Conservation (phyloP, 2,329 filamentous ascomycete species). For the Penicillium sp. region DNA sequence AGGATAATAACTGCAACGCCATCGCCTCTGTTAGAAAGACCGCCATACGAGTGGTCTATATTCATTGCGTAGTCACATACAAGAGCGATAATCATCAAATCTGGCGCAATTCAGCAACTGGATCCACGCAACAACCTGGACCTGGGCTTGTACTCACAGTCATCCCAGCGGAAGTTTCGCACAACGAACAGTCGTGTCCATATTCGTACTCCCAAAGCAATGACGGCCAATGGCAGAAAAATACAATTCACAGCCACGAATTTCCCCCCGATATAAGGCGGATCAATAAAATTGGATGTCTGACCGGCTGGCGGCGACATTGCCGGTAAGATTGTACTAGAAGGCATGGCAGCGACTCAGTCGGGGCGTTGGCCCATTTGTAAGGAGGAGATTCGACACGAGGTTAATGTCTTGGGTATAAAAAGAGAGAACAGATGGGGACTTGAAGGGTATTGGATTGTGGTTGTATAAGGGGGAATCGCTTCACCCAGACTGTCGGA, state of each 20-base stretch:
- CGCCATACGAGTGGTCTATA: not conserved
- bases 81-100: slow-evolving; percentile 31
- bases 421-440: not conserved
- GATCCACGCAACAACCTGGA: not conserved
- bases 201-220: slow-evolving; percentile 26
- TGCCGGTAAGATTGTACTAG: slow-evolving; percentile 27
- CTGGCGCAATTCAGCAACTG: slow-evolving; percentile 14
- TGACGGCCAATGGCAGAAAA: slow-evolving; percentile 31
- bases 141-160: slow-evolving; percentile 27
- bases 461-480: not conserved
- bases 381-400: not conserved
- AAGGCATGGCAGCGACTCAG: slow-evolving; percentile 22
- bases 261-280: slow-evolving; percentile 25
- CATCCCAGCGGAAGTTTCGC: slow-evolving; percentile 32
- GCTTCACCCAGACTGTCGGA: not conserved
- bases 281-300: slow-evolving; percentile 35
- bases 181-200: slow-evolving; percentile 35
- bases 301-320: slow-evolving; percentile 31
- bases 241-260: slow-evolving; percentile 35
- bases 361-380: not conserved
- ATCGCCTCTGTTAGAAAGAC: not conserved
- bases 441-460: not conserved
- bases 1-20: slow-evolving; percentile 25
- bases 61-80: slow-evolving; percentile 16
- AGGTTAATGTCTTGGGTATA: not conserved